These are phyloP conservation scores for Pichia rugopelliculosa DNA, from an alignment of 805 yeast species.

Conservation along the genomic window DNA sequence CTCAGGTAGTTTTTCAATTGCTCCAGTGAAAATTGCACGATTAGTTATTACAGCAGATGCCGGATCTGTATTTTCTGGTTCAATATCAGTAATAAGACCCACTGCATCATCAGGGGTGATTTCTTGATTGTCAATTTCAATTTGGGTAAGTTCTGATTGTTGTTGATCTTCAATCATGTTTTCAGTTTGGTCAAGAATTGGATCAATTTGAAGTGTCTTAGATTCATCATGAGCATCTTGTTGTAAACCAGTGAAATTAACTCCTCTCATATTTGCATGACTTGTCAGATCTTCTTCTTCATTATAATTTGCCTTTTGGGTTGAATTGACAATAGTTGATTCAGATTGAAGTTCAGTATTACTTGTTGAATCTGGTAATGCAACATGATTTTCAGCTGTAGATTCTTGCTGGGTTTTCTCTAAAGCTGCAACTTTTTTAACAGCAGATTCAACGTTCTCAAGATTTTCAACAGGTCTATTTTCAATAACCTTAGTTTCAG, in stretches of 20 bases:
- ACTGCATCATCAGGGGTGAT: neutral
- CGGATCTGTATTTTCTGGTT: neutral
- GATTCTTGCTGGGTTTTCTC: neutral
- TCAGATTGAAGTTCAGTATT: neutral
- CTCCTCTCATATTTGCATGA: neutral
- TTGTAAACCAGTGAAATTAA: neutral
- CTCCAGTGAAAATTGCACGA: too few relatives aligned
- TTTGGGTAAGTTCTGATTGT: neutral
- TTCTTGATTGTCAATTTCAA: slow-evolving; percentile 2
- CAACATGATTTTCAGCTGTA: neutral
- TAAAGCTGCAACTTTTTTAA: neutral
- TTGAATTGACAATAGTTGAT: neutral
- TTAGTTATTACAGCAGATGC: too few relatives aligned
- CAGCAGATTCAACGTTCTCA: neutral
- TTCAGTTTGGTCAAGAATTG: neutral
- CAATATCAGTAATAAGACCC: neutral
- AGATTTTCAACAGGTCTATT: neutral
- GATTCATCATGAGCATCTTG: neutral
- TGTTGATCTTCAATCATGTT: neutral
- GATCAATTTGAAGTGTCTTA: neutral
- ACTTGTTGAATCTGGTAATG: neutral
- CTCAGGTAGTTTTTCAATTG: too few relatives aligned
- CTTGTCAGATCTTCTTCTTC: neutral
- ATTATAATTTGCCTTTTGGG: neutral
- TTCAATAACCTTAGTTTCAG: neutral